Base-by-base conservation (phyloP, 2,329 filamentous ascomycete species). In the Apiospora hydei region DNA sequence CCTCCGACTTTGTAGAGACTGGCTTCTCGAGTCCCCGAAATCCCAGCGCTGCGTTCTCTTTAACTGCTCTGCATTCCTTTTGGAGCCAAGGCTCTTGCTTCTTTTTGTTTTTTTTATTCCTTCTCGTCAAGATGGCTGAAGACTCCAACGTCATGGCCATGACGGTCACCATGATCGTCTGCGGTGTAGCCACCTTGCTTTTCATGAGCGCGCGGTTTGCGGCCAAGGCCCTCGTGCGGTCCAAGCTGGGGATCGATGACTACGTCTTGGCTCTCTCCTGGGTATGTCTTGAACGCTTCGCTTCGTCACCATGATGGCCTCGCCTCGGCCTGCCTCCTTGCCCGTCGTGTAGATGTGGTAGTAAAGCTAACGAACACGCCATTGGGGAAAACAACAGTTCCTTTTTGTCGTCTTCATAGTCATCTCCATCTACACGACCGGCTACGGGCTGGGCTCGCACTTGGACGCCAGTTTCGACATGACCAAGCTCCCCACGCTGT, bases 131-230 rank as follows among this genome's bases (percentile, higher is more conserved):
- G 3, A 64, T 64, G 53, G 30, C 18, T 18, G 30, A 11, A 1
- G 71, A 75, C 49, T 69, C 72, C 18, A 72, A 74, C 30, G 73
- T 69, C 13, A 73, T 73, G 30, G 70, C 70, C 21, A 74, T 76
- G 66, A 72, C 74, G 68, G 72, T 74, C 47, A 71, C 74, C 46
- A 72, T 77, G 74, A 71, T 73, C 34, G 72, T 76, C 67, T 72
- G 74, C 68, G 73, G 72, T 11, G 71, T 71, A 14, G 71, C 74
- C 18, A 73, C 76, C 2, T 70, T 77, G 21, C 16, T 74, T 3
- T 74, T 77, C 49, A 77, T 77, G 75, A 11, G 69, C 18, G 66
- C 76, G 18, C 76, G 76, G 3, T 76, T 77, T 68, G 75, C 69
- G 57, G 76, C 74, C 72, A 77, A 77, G 71, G 70, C 61, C 4